A percentile compares a stretch with the other conserved stretches of the same genome.
Conservation (phyloP, 352 stramenopile species). For the Elongisporangium prolatum region DNA sequence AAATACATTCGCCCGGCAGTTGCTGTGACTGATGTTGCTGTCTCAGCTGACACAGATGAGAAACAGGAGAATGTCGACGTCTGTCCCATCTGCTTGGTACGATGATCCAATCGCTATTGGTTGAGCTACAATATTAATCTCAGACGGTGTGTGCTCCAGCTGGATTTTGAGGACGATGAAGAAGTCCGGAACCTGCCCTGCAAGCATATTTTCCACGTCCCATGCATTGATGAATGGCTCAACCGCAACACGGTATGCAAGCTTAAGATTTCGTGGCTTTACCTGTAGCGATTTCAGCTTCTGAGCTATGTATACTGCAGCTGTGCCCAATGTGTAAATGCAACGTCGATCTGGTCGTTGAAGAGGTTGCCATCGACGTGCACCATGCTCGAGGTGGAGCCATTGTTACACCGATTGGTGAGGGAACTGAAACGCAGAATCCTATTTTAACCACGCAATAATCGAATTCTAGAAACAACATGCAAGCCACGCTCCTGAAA, state of each 20-base stretch:
- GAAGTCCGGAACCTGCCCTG: conserved; percentile 77
- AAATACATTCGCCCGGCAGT: conserved; percentile 39
- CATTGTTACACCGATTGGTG: conserved; percentile 33
- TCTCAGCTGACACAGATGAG: neutral
- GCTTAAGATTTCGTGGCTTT: neutral
- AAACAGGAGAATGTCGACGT: conserved; percentile 17
- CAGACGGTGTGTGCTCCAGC: conserved; percentile 16
- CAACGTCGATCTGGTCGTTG: conserved; percentile 57
- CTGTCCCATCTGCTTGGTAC: conserved; percentile 70
- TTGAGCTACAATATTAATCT: conserved; percentile 3
- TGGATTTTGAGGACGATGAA: conserved; percentile 73
- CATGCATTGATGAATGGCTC: conserved; percentile 89
- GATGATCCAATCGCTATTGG: conserved; percentile 1
- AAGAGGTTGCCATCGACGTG: conserved; percentile 34
- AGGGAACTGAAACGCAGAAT: neutral
- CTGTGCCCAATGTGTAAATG: conserved; percentile 83
- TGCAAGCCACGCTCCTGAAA: neutral
- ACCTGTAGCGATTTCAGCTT: conserved; percentile 3
- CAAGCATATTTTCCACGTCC: conserved; percentile 86
- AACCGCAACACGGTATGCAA: conserved; percentile 74
- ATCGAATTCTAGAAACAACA: neutral
- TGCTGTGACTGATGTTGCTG: neutral
- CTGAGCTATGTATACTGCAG: conserved; percentile 13
- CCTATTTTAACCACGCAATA: neutral
- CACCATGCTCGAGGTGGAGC: conserved; percentile 18